Evolutionary conservation across 169 alveolate genomes (phyloP), one percentile per base, ranked within the genome.

Genomic region (Plasmodium inui): DNA sequence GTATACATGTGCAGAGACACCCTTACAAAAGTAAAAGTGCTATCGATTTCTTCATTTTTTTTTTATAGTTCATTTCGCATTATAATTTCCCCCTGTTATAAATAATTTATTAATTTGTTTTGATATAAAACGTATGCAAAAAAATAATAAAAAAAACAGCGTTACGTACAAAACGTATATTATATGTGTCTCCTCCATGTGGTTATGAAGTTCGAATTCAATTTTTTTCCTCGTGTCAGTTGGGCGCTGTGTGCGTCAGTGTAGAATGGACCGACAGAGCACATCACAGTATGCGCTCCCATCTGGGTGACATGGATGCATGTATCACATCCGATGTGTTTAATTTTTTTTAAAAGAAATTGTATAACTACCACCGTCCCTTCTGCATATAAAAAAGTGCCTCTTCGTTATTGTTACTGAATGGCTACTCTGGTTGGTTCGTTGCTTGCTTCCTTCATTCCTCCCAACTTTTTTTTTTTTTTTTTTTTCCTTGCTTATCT

Each of bases 41-140:
- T 22, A 22, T 5, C 50, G 17, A 39, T 41, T 39, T 80, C 17
- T 39, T 28, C 61, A 19, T 39, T 41, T 41, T 80, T 79, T 79
- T 14, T 80, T 46, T 41, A 41, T 44, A 12, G 34, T 46, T 32
- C 55, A 17, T 26, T 79, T 46, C 19, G 73, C 61, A 7, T 41
- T 80, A 44, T 41, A 44, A 44, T 80, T 79, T 80, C 14, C 30
- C 61, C 41, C 22, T 34, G 37, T 44, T n/a, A 80, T 80, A 41
- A 80, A 80, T 80, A 41, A 80, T 50, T 19, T 80, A 41, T 80
- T 41, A 80, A 80, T 80, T 80, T 80, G 86, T 80, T 80, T 80
- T 39, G 14, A 46, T 44, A 80, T 41, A 44, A 80, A 80, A 80
- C 28, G n/a, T 41, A 80, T 19, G 30, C 22, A 80, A 26, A 19